phyloP scores from a whole-genome alignment of 768 basidiomycete species.

The Russula virescens region DNA sequence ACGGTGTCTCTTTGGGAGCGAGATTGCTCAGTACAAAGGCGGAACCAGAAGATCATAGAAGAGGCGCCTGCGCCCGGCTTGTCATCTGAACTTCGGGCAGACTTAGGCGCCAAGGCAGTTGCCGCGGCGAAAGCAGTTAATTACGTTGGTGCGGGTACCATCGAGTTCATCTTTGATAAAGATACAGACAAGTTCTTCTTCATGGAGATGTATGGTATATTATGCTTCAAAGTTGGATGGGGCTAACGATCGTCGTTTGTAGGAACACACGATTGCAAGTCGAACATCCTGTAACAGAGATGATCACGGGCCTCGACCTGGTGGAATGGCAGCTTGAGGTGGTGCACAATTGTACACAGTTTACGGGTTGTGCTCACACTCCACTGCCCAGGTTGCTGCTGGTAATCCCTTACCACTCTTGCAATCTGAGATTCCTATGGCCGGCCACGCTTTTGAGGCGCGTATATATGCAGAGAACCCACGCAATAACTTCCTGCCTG shows the following conservation, averaged over 20 bases:
- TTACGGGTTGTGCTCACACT: constrained; percentile 2
- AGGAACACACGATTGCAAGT: constrained; percentile 86
- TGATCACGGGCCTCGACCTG: constrained; percentile 90
- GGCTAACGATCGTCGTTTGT: background rate
- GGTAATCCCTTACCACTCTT: constrained; percentile 78
- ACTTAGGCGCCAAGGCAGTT: constrained; percentile 80
- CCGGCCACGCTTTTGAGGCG: constrained; percentile 92
- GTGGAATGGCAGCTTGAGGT: constrained; percentile 95
- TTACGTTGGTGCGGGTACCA: constrained; percentile 88
- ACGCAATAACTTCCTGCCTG: constrained; percentile 87
- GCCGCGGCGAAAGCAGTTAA: constrained; percentile 90
- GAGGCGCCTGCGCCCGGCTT: constrained; percentile 93
- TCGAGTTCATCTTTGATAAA: constrained; percentile 97
- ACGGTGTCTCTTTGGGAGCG: constrained; percentile 95
- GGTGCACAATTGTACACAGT: background rate
- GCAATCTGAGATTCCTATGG: constrained; percentile 75
- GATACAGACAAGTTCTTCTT: constrained; percentile 84
- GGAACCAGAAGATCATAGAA: constrained; percentile 95
- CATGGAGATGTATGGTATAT: constrained; percentile 77
- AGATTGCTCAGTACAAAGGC: constrained; percentile 85
- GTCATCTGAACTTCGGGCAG: constrained; percentile 67
- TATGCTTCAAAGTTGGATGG: background rate
- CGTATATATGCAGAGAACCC: constrained; percentile 96
- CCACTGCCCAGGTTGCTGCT: constrained; percentile 59
- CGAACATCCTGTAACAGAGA: constrained; percentile 91